A percentile compares a stretch with the other conserved stretches of the same genome.
These are phyloP conservation scores for Metschnikowia matae DNA, from an alignment of 805 yeast species.

Conservation along the genomic window DNA sequence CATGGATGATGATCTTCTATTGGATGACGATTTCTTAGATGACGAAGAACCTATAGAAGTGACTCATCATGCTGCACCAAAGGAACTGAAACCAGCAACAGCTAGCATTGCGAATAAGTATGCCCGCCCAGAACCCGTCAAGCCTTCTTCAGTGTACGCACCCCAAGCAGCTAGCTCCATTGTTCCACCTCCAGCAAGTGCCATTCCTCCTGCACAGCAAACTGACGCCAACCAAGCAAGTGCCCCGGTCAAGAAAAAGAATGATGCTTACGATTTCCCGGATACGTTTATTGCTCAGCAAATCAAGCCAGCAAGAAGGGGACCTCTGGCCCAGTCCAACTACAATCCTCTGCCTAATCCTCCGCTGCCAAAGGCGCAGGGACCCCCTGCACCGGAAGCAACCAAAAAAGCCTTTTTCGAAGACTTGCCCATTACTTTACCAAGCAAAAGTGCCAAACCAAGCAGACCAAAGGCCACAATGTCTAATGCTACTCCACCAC, in stretches of 20 bases:
- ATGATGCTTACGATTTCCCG: slow-evolving; percentile 80
- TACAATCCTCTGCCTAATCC: background rate
- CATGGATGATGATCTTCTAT: slow-evolving; percentile 29
- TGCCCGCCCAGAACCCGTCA: background rate
- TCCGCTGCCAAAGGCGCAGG: background rate
- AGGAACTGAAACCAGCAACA: slow-evolving; percentile 5
- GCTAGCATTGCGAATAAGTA: slow-evolving; percentile 1
- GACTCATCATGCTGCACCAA: background rate
- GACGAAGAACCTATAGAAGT: slow-evolving; percentile 16
- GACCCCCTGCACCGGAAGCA: background rate
- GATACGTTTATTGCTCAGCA: slow-evolving; percentile 44
- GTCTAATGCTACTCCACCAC: background rate
- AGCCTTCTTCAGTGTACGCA: background rate
- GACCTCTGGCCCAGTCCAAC: slow-evolving; percentile 12
- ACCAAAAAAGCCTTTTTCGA: slow-evolving; percentile 49
- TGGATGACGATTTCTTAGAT: slow-evolving; percentile 37
- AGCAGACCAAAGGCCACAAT: background rate
- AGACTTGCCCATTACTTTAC: slow-evolving; percentile 47
- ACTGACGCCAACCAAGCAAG: background rate
- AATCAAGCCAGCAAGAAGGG: slow-evolving; percentile 38
- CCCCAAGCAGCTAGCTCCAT: slow-evolving; percentile 1
- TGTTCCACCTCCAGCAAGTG: slow-evolving; percentile 9
- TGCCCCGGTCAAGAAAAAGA: slow-evolving; percentile 37
- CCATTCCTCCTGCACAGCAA: background rate
- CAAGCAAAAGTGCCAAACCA: slow-evolving; percentile 11